phyloP scores from a whole-genome alignment of 2,329 filamentous ascomycete genomes.

The Pseudogymnoascus sp. region DNA sequence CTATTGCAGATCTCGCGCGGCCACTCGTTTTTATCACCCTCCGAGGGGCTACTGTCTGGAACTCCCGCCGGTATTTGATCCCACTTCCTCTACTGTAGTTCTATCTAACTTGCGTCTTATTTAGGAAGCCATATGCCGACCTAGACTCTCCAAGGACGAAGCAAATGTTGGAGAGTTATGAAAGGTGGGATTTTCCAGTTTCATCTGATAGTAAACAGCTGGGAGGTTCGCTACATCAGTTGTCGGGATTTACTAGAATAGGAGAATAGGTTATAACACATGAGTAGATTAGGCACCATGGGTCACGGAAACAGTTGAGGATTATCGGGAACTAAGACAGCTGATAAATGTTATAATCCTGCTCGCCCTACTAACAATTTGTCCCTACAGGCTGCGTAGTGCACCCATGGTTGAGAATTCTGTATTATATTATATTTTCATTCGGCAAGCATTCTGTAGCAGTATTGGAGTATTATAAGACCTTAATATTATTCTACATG shows the following conservation, averaged over 20 bases:
- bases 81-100: slow-evolving; percentile 9
- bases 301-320: background rate
- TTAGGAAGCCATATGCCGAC: slow-evolving; percentile 20
- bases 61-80: slow-evolving; percentile 8
- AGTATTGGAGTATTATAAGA: background rate
- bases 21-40: slow-evolving; percentile 22
- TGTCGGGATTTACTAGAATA: background rate
- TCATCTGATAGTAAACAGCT: slow-evolving; percentile 14
- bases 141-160: slow-evolving; percentile 24
- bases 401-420: too few species aligned
- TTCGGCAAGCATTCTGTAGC: background rate
- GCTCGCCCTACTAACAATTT: too few species aligned
- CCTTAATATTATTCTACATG: background rate
- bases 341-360: too few species aligned
- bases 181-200: slow-evolving; percentile 15
- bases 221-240: slow-evolving; percentile 10
- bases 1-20: slow-evolving; percentile 35
- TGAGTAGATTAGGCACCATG: background rate
- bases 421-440: background rate
- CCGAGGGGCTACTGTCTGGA: slow-evolving; percentile 4
- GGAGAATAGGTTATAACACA: background rate
- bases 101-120: slow-evolving; percentile 16
- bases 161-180: slow-evolving; percentile 24
- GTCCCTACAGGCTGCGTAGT: too few species aligned
- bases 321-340: too few species aligned